A percentile compares a stretch with the other conserved stretches of the same genome.
These are phyloP conservation scores for Rhynchosporium graminicola DNA, from an alignment of 2,329 filamentous ascomycete genomes.

Conservation along the genomic window DNA sequence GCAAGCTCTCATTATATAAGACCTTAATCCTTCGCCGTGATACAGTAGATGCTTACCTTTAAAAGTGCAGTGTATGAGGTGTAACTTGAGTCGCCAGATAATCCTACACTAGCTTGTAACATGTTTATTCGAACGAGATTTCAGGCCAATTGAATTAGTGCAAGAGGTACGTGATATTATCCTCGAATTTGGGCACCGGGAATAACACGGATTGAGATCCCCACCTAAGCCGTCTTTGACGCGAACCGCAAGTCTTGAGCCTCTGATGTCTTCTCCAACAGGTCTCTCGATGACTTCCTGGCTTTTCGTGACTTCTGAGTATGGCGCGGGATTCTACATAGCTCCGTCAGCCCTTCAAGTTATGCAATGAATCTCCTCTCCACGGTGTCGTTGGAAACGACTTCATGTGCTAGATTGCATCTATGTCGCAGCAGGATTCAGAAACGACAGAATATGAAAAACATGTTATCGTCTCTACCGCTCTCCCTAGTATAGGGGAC, in stretches of 20 bases:
- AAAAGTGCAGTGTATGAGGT: conserved; percentile 26
- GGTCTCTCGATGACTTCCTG: conserved; percentile 9
- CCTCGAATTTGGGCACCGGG: background rate
- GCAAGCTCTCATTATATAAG: conserved; percentile 25
- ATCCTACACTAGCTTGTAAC: conserved; percentile 18
- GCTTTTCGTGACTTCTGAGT: conserved; percentile 16
- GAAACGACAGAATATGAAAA: conserved; percentile 21
- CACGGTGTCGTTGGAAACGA: conserved; percentile 25
- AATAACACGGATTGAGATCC: conserved; percentile 11
- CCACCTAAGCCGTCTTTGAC: conserved; percentile 22
- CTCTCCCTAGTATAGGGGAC: conserved; percentile 18
- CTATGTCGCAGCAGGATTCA: conserved; percentile 21
- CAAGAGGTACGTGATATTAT: background rate
- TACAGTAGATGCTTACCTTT: background rate
- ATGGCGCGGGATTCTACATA: background rate
- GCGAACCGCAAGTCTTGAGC: conserved; percentile 20
- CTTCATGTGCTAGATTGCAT: conserved; percentile 25
- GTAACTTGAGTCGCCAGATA: conserved; percentile 21
- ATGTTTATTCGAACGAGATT: conserved; percentile 29
- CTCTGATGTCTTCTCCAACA: conserved; percentile 22
- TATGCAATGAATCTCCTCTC: conserved; percentile 24
- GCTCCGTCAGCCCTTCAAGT: conserved; percentile 20
- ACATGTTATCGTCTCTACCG: conserved; percentile 26
- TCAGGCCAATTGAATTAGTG: conserved; percentile 2
- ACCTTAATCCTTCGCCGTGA: background rate